Percentiles rank a stretch among this genome's conserved stretches.
These are phyloP conservation scores for Epichloe gansuensis DNA, from an alignment of 2,329 filamentous ascomycete species.

Conservation along the genomic window DNA sequence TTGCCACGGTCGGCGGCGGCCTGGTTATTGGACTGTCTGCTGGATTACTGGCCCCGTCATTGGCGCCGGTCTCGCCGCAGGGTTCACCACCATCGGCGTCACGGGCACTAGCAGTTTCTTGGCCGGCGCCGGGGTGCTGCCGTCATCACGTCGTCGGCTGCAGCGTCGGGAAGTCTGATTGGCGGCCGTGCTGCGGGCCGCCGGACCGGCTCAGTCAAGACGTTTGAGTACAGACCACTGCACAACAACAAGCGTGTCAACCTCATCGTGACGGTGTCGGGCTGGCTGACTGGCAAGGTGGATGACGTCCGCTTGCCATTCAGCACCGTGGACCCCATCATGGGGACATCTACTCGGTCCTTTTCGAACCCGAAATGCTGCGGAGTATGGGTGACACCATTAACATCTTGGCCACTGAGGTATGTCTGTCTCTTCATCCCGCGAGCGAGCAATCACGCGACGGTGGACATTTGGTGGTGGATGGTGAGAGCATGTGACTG, in stretches of 20 bases:
- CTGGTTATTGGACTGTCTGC: slow-evolving; percentile 92
- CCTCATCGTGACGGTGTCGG: slow-evolving; percentile 85
- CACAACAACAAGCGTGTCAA: slow-evolving; percentile 98
- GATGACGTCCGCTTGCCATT: slow-evolving; percentile 93
- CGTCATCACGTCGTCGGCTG: slow-evolving; percentile 82
- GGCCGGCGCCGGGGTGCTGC: slow-evolving; percentile 87
- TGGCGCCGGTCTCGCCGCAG: slow-evolving; percentile 83
- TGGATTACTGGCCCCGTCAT: slow-evolving; percentile 83
- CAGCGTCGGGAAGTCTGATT: slow-evolving; percentile 76
- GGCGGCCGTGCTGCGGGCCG: slow-evolving; percentile 75
- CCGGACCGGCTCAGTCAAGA: slow-evolving; percentile 83
- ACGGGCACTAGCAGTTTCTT: slow-evolving; percentile 81
- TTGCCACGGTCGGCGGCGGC: slow-evolving; percentile 90
- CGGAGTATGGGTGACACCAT: slow-evolving; percentile 97
- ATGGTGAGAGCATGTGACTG: neutral
- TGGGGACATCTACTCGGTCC: slow-evolving; percentile 94
- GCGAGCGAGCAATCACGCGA: no score
- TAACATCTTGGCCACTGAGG: slow-evolving; percentile 94
- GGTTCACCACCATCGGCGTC: slow-evolving; percentile 90
- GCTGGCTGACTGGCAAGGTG: slow-evolving; percentile 97
- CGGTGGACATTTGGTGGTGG: neutral
- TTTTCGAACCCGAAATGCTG: slow-evolving; percentile 98
- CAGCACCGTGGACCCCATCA: slow-evolving; percentile 91
- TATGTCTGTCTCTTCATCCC: slow-evolving; percentile 29
- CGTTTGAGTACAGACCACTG: slow-evolving; percentile 90